Evolutionary conservation across 2,329 filamentous ascomycete species (phyloP).

Genomic region (Ambrosiella beaveri): DNA sequence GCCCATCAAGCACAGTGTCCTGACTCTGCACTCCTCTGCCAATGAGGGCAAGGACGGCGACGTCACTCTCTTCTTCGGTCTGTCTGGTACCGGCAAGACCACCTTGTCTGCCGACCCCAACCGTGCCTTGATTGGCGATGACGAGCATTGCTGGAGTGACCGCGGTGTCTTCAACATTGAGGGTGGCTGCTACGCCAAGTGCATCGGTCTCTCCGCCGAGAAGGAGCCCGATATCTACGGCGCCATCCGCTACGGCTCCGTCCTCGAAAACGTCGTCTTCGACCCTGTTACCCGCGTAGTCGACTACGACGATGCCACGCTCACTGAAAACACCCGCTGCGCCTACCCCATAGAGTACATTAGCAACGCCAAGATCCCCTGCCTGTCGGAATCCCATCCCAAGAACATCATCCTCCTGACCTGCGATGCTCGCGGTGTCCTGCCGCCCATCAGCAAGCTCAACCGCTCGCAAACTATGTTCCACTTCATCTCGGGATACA

Average conservation of each 20-base stretch:
- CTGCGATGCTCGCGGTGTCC: constrained; percentile 91
- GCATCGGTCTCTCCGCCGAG: constrained; percentile 88
- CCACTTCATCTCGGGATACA: constrained; percentile 99
- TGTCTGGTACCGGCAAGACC: constrained; percentile 97
- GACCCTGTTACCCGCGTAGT: constrained; percentile 76
- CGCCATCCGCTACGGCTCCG: constrained; percentile 91
- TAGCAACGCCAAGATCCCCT: constrained; percentile 95
- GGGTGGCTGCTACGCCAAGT: constrained; percentile 98
- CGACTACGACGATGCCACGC: constrained; percentile 85
- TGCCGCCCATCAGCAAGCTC: constrained; percentile 96
- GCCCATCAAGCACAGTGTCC: constrained; percentile 98
- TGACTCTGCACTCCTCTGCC: constrained; percentile 95
- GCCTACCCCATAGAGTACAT: constrained; percentile 99
- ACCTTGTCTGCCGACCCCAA: constrained; percentile 94
- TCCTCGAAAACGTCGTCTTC: constrained; percentile 98
- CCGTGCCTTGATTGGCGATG: constrained; percentile 89
- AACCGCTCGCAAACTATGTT: constrained; percentile 95
- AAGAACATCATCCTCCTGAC: constrained; percentile 97
- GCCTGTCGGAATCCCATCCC: constrained; percentile 71
- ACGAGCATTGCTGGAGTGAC: constrained; percentile 99
- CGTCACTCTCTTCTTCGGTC: constrained; percentile 97
- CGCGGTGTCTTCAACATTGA: constrained; percentile 98
- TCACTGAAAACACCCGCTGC: constrained; percentile 95
- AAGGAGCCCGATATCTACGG: constrained; percentile 98
- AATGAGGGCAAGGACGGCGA: constrained; percentile 92